phyloP scores from a whole-genome alignment of 306 rosid species.

The Vicia villosa region DNA sequence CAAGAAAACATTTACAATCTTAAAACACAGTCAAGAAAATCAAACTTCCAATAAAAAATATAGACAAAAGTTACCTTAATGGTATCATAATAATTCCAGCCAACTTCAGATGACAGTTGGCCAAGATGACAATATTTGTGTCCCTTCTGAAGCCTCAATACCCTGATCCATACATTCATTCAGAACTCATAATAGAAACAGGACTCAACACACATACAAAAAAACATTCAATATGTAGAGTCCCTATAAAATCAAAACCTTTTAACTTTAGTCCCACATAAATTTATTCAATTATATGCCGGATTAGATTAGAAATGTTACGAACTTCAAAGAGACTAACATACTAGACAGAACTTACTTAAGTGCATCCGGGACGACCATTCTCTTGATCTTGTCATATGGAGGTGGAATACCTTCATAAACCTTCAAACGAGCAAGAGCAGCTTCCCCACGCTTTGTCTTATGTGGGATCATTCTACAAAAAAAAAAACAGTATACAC shows the following conservation, averaged over 20 bases:
- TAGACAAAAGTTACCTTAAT: not conserved
- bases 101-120: not conserved
- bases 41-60: not conserved
- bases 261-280: no score
- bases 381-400: slow-evolving; percentile 3
- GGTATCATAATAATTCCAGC: not conserved
- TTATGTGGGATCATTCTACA: slow-evolving; percentile 5
- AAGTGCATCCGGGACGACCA: not conserved
- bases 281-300: not conserved
- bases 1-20: not conserved
- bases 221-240: no score
- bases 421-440: not conserved
- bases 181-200: not conserved
- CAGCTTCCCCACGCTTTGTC: slow-evolving; percentile 8
- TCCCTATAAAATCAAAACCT: no score
- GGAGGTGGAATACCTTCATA: slow-evolving; percentile 3
- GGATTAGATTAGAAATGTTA: not conserved
- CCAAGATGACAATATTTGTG: not conserved
- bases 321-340: not conserved
- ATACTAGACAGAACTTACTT: not conserved
- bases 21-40: not conserved
- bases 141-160: slow-evolving; percentile 7
- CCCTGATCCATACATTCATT: not conserved
- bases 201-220: not conserved
- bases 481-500: not conserved